A percentile compares a stretch with the other conserved stretches of the same genome.
Evolutionary conservation across 257 asterid species (phyloP).

Genomic region (Fraxinus pennsylvanica): DNA sequence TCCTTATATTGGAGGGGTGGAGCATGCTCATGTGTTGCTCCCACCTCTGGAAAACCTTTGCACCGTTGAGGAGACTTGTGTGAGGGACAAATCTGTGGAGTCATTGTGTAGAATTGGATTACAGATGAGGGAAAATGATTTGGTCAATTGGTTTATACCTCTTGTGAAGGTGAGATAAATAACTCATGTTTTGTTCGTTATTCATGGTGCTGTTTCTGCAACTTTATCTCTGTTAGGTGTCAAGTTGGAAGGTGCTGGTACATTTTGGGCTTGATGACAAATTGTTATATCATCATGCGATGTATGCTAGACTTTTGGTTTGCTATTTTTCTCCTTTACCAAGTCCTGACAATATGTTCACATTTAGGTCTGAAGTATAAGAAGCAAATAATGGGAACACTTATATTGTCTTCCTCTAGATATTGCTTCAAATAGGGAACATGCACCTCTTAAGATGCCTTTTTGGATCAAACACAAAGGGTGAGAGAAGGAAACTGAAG

Average conservation of each 20-base stretch:
- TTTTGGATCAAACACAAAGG: not conserved
- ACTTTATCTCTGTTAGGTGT: not conserved
- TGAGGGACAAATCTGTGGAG: slow-evolving; percentile 93
- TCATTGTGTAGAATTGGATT: slow-evolving; percentile 88
- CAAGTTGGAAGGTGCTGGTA: not conserved
- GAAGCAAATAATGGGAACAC: slow-evolving; percentile 16
- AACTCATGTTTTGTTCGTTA: slow-evolving; percentile 6
- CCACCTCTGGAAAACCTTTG: slow-evolving; percentile 91
- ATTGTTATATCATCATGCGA: not conserved
- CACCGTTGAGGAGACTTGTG: slow-evolving; percentile 91
- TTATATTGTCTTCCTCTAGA: not conserved
- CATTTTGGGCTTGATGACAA: not conserved
- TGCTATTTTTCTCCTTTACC: not conserved
- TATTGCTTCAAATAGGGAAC: not conserved
- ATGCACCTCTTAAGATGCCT: not conserved
- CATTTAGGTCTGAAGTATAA: not conserved
- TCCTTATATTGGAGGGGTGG: slow-evolving; percentile 96
- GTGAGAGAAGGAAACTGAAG: not conserved
- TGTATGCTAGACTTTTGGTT: slow-evolving; percentile 5
- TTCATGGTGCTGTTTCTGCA: slow-evolving; percentile 8
- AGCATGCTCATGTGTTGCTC: slow-evolving; percentile 84
- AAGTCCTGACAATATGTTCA: not conserved
- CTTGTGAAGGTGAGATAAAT: slow-evolving; percentile 70
- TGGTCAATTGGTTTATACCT: slow-evolving; percentile 76
- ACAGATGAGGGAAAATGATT: slow-evolving; percentile 90